phyloP scores from a whole-genome alignment of 2,329 filamentous ascomycete species.

The Nothophoma quercina region DNA sequence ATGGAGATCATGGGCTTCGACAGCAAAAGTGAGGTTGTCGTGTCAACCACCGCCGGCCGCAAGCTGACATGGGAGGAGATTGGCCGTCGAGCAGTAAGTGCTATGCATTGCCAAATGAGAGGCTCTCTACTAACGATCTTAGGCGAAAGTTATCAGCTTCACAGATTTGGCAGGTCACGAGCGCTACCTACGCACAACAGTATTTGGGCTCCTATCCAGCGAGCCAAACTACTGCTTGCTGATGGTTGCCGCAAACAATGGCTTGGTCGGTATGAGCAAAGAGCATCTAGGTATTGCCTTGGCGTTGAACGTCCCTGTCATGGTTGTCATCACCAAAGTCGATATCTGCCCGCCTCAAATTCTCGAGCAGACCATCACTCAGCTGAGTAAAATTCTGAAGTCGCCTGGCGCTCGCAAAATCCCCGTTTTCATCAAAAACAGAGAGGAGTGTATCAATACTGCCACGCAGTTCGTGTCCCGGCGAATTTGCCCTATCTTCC shows the following conservation, averaged over 20 bases:
- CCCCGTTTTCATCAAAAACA: conserved; percentile 91
- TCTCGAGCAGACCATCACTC: conserved; percentile 88
- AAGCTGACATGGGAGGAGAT: conserved; percentile 98
- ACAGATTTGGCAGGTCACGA: conserved; percentile 96
- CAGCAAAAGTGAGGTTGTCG: conserved; percentile 80
- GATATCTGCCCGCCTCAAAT: conserved; percentile 98
- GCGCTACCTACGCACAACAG: conserved; percentile 91
- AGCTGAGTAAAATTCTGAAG: conserved; percentile 91
- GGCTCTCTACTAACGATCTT: conserved; percentile 19
- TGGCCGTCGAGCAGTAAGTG: conserved; percentile 76
- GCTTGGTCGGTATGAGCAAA: conserved; percentile 96
- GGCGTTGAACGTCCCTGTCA: conserved; percentile 93
- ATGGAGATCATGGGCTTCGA: conserved; percentile 99
- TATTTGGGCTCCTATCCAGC: conserved; percentile 92
- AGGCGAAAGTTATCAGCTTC: conserved; percentile 94
- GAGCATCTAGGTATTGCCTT: conserved; percentile 95
- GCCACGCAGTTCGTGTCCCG: conserved; percentile 95
- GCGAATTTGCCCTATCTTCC: conserved; percentile 95
- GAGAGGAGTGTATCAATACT: conserved; percentile 91
- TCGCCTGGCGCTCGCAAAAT: conserved; percentile 94
- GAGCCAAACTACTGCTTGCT: conserved; percentile 97
- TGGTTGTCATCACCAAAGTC: conserved; percentile 98
- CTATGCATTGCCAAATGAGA: background rate
- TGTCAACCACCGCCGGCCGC: conserved; percentile 81
- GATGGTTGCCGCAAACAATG: conserved; percentile 99